Conservation (phyloP, 208 protist species). For the Acanthamoeba divionensis region DNA sequence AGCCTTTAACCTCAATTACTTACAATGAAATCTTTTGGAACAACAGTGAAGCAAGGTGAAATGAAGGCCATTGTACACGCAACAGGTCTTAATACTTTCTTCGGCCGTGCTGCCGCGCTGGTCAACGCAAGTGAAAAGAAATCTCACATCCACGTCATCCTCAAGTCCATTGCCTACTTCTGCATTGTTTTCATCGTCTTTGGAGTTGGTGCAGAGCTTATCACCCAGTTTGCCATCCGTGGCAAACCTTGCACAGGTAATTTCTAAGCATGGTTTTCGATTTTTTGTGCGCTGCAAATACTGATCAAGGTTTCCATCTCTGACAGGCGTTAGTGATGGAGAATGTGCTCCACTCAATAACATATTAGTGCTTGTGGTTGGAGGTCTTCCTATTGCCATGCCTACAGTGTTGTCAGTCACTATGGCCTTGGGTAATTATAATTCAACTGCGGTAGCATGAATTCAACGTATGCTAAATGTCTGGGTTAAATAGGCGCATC, state of each 20-base stretch:
- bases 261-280: background rate
- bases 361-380: constrained; percentile 75
- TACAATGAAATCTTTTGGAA: no score
- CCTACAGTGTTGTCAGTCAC: constrained; percentile 89
- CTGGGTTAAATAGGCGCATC: constrained; percentile 82
- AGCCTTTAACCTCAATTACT: no score
- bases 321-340: constrained; percentile 10
- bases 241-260: constrained; percentile 57
- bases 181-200: constrained; percentile 71
- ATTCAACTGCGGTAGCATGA: constrained; percentile 78
- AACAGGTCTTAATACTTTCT: constrained; percentile 91
- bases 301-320: background rate
- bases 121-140: constrained; percentile 73
- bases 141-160: constrained; percentile 62
- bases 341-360: constrained; percentile 69
- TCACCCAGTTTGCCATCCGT: constrained; percentile 66
- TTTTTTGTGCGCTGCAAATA: background rate
- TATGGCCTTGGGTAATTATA: constrained; percentile 80
- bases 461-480: background rate
- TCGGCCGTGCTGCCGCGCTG: constrained; percentile 89
- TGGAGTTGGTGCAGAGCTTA: constrained; percentile 66
- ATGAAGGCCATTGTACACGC: constrained; percentile 71
- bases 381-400: constrained; percentile 82
- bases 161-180: constrained; percentile 70
- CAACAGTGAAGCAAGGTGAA: constrained; percentile 77